Conservation (phyloP, 768 basidiomycete species). For the Mycena vitilis region DNA sequence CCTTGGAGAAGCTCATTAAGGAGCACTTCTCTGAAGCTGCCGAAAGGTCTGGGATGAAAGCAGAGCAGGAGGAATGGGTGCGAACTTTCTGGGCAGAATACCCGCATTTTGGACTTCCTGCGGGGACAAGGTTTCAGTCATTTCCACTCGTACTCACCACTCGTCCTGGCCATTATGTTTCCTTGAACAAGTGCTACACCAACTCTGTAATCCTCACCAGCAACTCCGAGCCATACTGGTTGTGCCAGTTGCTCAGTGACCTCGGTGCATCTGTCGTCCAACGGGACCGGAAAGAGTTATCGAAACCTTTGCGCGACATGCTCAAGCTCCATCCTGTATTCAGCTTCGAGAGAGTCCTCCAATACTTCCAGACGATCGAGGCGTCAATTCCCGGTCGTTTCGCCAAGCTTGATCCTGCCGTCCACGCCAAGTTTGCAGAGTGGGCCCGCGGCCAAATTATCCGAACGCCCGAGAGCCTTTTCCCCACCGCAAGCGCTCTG, state of each 20-base stretch:
- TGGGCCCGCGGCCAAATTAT: constrained; percentile 45
- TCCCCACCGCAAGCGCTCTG: constrained; percentile 41
- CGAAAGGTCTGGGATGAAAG: constrained; percentile 13
- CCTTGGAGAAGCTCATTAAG: constrained; percentile 36
- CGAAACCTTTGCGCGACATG: constrained; percentile 34
- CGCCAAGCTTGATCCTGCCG: constrained; percentile 31
- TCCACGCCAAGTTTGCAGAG: constrained; percentile 41
- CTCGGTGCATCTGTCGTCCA: constrained; percentile 43
- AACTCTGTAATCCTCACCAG: constrained; percentile 41
- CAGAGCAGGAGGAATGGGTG: constrained; percentile 43
- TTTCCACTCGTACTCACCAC: constrained; percentile 52
- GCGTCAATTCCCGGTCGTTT: constrained; percentile 35
- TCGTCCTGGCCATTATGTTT: constrained; percentile 43
- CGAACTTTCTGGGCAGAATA: constrained; percentile 48
- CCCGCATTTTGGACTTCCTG: constrained; percentile 24
- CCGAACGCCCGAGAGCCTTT: constrained; percentile 25
- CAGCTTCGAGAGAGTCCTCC: constrained; percentile 36
- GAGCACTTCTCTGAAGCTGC: constrained; percentile 28
- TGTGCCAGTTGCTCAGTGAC: constrained; percentile 34
- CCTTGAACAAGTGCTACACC: constrained; percentile 44
- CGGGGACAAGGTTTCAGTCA: constrained; percentile 33
- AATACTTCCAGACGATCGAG: constrained; percentile 29
- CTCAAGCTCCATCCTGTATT: constrained; percentile 36
- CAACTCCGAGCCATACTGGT: constrained; percentile 28
- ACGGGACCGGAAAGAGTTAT: constrained; percentile 33